phyloP scores from a whole-genome alignment of 208 protist genomes.

The Crithidia fasciculata region DNA sequence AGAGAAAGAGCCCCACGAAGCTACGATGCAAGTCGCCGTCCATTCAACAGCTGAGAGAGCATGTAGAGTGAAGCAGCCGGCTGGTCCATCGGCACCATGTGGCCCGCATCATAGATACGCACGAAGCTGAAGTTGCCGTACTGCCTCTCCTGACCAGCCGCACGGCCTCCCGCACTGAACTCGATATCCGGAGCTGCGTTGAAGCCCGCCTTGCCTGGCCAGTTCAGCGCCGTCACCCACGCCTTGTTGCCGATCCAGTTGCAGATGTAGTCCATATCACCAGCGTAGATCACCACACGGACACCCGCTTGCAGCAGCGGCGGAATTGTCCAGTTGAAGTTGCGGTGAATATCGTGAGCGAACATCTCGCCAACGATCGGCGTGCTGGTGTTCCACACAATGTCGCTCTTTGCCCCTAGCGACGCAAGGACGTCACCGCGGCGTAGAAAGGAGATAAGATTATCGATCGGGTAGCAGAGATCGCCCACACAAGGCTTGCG shows the following conservation, averaged over 20 bases:
- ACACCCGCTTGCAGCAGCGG: slow-evolving; percentile 60
- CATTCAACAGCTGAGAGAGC: slow-evolving; percentile 37
- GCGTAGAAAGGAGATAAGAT: not conserved
- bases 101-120: slow-evolving; percentile 81
- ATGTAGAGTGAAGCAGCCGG: slow-evolving; percentile 31
- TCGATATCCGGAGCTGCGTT: slow-evolving; percentile 40
- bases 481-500: slow-evolving; percentile 51
- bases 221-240: slow-evolving; percentile 76
- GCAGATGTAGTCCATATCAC: slow-evolving; percentile 92
- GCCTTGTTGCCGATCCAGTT: slow-evolving; percentile 92
- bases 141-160: slow-evolving; percentile 34
- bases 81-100: slow-evolving; percentile 90
- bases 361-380: slow-evolving; percentile 51
- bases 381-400: slow-evolving; percentile 49
- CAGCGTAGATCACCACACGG: slow-evolving; percentile 90
- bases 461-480: slow-evolving; percentile 21
- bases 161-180: slow-evolving; percentile 33
- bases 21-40: not conserved
- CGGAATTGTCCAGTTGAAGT: slow-evolving; percentile 71
- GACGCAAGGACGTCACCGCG: not conserved
- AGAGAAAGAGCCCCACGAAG: no score
- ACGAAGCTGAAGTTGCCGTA: slow-evolving; percentile 78
- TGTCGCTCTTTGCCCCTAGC: not conserved
- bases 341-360: slow-evolving; percentile 56
- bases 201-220: slow-evolving; percentile 72